Evolutionary conservation across 2,329 filamentous ascomycete species (phyloP), one percentile per base, ranked within the genome.

Genomic region (Samsoniella hepiali): DNA sequence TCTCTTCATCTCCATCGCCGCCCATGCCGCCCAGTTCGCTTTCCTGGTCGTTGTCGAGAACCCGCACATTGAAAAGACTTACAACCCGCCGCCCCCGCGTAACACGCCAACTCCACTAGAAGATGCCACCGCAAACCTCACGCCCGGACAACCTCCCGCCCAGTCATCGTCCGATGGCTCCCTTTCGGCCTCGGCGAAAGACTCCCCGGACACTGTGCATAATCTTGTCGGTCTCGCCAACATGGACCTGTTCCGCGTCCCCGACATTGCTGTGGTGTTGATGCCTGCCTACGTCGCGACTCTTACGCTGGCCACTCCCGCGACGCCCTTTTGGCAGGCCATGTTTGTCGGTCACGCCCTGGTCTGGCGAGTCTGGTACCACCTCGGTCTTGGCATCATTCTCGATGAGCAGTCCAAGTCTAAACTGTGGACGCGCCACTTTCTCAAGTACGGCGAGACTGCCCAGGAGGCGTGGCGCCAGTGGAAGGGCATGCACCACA

Each of bases 51-150:
- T 92, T 65, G 91, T 99, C 67, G 95, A 99, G 79, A 97, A 96
- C 72, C 95, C 95, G 59, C 95, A 99, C 73, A 99, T 99, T 77
- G 93, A 98, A 72, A 96, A 96, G 81, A 97, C 88, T 3, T 99
- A 99, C 81, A 97, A 97, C 73, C 87, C 93, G 40, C 93, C 93
- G 58, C 85, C 91, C 50, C 91, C 93, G 65, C 90, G 87, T 76
- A 84, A 82, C 75, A 81, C 79, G 68, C 76, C 75, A 55, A 70
- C 74, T 8, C 75, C 73, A n/a, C 71, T 69, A 50, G 69, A 66
- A 60, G 71, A 71, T 67, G 71, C 72, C 70, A 72, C 74, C 64
- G 58, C 69, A 45, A 67, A 66, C 22, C 63, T 72, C 57, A 65
- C 69, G 54, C 50, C 71, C 63, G 74, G 73, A 57, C 22, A 66